Conservation (phyloP, 345 rosid species). For the Hibiscus syriacus region DNA sequence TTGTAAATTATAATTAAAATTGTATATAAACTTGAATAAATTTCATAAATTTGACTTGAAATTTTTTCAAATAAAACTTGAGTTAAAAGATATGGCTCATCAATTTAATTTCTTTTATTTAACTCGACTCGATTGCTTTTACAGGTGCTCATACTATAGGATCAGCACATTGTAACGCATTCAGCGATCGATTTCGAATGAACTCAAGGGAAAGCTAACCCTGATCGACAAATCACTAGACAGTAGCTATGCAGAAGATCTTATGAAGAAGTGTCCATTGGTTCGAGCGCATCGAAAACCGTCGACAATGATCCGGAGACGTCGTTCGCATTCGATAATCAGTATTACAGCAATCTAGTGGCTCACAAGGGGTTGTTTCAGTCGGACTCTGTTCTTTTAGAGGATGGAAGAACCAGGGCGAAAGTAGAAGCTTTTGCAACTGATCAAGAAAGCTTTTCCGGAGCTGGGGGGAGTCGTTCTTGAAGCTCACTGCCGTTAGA, state of each 20-base stretch:
- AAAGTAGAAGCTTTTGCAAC: conserved; percentile 30
- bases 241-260: conserved; percentile 5
- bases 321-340: not conserved
- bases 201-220: not conserved
- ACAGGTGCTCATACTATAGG: conserved; percentile 28
- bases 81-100: too few relatives aligned
- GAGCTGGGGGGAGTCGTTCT: conserved; percentile 61
- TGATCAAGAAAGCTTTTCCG: conserved; percentile 40
- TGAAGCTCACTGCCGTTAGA: conserved; percentile 61
- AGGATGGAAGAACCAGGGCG: conserved; percentile 5
- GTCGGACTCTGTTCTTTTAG: conserved; percentile 3
- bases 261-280: conserved; percentile 3
- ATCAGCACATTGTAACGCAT: conserved; percentile 3
- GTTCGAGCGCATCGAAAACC: not conserved
- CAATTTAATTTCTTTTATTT: too few relatives aligned
- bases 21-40: too few relatives aligned
- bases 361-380: conserved; percentile 13
- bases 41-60: too few relatives aligned
- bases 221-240: conserved; percentile 43
- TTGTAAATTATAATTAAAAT: too few relatives aligned
- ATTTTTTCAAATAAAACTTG: too few relatives aligned
- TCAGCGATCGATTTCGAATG: conserved; percentile 6
- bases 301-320: conserved; percentile 8
- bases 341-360: conserved; percentile 8
- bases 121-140: not conserved